Conservation (phyloP, 2,329 filamentous ascomycete genomes). For the Penicillium aurantiogriseum region DNA sequence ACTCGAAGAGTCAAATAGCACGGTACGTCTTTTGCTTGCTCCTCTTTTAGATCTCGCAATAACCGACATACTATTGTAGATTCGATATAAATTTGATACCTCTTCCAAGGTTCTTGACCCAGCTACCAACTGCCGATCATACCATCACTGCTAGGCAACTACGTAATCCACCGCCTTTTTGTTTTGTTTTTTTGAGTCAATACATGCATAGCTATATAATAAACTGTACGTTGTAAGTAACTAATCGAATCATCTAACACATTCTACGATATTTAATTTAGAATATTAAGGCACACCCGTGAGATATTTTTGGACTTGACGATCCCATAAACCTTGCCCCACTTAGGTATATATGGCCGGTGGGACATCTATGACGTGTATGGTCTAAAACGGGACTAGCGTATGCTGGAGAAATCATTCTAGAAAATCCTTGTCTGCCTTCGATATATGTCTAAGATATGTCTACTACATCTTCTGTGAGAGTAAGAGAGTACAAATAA, state of each 20-base stretch:
- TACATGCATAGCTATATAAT: background rate
- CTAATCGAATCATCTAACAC: background rate
- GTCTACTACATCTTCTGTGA: background rate
- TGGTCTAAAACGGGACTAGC: background rate
- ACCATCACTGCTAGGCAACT: background rate
- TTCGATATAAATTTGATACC: background rate
- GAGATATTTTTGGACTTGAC: slow-evolving; percentile 5
- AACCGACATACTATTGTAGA: background rate
- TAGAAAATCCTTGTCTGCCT: background rate
- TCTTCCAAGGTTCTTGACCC: background rate
- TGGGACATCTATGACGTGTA: background rate
- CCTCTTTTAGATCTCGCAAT: background rate
- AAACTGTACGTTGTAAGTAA: background rate
- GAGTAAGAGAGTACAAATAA: background rate
- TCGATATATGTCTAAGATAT: too few relatives aligned
- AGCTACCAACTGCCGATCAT: background rate
- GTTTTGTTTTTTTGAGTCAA: background rate
- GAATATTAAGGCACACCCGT: background rate
- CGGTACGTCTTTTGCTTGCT: background rate
- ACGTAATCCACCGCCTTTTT: background rate
- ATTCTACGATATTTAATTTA: background rate
- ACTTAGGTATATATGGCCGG: background rate
- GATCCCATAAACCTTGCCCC: background rate
- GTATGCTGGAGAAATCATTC: background rate
- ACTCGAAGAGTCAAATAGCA: background rate